These are phyloP conservation scores for Theileria parva DNA, from an alignment of 169 alveolate species.

Conservation along the genomic window DNA sequence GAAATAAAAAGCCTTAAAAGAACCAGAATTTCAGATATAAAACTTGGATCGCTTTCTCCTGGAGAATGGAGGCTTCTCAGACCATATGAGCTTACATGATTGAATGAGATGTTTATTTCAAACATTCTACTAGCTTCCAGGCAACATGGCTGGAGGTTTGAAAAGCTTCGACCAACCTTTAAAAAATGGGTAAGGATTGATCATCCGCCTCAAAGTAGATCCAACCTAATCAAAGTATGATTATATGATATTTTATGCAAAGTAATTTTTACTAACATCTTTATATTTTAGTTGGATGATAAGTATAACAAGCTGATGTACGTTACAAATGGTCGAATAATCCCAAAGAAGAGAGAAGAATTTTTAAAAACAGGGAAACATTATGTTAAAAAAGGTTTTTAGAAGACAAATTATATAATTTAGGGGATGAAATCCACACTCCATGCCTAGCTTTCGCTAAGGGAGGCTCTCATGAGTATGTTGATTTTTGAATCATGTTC, in stretches of 20 bases:
- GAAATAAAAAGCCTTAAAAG: constrained; percentile 39
- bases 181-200: constrained; percentile 52
- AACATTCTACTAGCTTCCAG: constrained; percentile 20
- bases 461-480: constrained; percentile 60
- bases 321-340: constrained; percentile 52
- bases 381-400: constrained; percentile 26
- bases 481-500: neutral
- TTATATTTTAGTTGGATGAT: constrained; percentile 30
- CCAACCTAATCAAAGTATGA: constrained; percentile 44
- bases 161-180: constrained; percentile 50
- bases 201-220: constrained; percentile 66
- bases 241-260: neutral
- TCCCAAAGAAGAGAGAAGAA: constrained; percentile 3
- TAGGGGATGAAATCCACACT: constrained; percentile 57
- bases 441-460: constrained; percentile 58
- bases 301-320: constrained; percentile 59
- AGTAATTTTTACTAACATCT: neutral
- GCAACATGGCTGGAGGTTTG: constrained; percentile 69
- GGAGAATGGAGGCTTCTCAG: constrained; percentile 59
- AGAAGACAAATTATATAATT: neutral
- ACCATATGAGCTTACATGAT: constrained; percentile 31
- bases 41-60: constrained; percentile 45
- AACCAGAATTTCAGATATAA: constrained; percentile 31
- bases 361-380: constrained; percentile 29
- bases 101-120: constrained; percentile 11